Evolutionary conservation across 164 flowering plant genomes (phyloP).

Genomic region (Dillenia suffruticosa): DNA sequence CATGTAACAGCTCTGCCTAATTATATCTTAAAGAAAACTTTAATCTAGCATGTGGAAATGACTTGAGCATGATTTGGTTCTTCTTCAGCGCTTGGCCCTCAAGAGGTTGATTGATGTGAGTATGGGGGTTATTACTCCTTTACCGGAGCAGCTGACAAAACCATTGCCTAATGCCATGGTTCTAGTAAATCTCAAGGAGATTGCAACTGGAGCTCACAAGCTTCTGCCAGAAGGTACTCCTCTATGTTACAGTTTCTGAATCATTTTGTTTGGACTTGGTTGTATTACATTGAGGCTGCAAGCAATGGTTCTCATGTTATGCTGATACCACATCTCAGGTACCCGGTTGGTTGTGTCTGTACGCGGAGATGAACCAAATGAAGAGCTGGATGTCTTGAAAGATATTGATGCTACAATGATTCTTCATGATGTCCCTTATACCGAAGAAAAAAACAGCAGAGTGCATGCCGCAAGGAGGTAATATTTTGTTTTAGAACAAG

Average conservation of each 20-base stretch:
- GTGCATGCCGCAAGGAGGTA: constrained; percentile 97
- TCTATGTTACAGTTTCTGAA: background rate
- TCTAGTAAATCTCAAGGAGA: constrained; percentile 75
- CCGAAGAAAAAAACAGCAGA: constrained; percentile 79
- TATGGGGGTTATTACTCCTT: constrained; percentile 89
- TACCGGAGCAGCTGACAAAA: constrained; percentile 91
- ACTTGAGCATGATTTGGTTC: constrained; percentile 16
- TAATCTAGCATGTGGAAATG: constrained; percentile 2
- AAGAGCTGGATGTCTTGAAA: constrained; percentile 73
- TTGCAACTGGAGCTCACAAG: constrained; percentile 75
- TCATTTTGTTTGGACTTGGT: background rate
- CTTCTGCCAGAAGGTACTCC: constrained; percentile 84
- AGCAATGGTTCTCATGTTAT: background rate
- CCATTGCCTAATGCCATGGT: constrained; percentile 86
- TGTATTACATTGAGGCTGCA: background rate
- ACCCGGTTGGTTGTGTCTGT: constrained; percentile 84
- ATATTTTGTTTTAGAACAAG: background rate
- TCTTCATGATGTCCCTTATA: constrained; percentile 67
- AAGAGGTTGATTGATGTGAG: constrained; percentile 88
- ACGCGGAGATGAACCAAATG: constrained; percentile 85
- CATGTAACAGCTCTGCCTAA: background rate
- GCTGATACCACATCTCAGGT: constrained; percentile 36
- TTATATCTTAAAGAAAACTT: constrained; percentile 1
- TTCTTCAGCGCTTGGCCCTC: constrained; percentile 81
- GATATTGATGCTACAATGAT: constrained; percentile 73